A percentile compares a stretch with the other conserved stretches of the same genome.
Conservation (phyloP, 768 basidiomycete genomes). For the Pleurotus salmoneostramineus region DNA sequence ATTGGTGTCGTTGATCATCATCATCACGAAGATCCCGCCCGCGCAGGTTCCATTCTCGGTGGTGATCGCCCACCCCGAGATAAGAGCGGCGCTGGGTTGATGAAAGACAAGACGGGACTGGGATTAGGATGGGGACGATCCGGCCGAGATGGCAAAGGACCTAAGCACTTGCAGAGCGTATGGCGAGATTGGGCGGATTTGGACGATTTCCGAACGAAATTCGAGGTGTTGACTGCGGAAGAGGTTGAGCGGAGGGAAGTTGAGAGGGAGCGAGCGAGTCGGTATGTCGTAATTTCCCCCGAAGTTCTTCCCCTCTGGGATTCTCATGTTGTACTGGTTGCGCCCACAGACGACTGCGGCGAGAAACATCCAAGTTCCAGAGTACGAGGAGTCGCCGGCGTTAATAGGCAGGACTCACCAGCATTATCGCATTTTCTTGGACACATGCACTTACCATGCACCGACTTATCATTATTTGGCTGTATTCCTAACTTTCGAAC, state of each 20-base stretch:
- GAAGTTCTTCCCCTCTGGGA: neutral
- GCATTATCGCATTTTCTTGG: conserved; percentile 22
- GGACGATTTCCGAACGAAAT: conserved; percentile 84
- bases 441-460: neutral
- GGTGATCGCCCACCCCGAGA: conserved; percentile 35
- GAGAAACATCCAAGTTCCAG: conserved; percentile 68
- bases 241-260: conserved; percentile 90
- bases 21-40: conserved; percentile 24
- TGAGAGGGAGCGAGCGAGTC: conserved; percentile 80
- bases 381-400: conserved; percentile 37
- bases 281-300: conserved; percentile 30
- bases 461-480: neutral
- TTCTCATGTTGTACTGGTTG: neutral
- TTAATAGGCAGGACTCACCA: conserved; percentile 29
- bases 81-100: conserved; percentile 46
- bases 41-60: conserved; percentile 20
- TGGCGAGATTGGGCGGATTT: conserved; percentile 96
- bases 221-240: conserved; percentile 84
- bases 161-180: conserved; percentile 78
- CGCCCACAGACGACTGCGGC: conserved; percentile 47
- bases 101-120: conserved; percentile 82
- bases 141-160: conserved; percentile 76
- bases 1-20: conserved; percentile 44
- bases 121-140: conserved; percentile 75
- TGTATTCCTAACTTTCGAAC: no score